Base-by-base conservation (phyloP, 2,329 filamentous ascomycete genomes). In the Beauveria varroae region DNA sequence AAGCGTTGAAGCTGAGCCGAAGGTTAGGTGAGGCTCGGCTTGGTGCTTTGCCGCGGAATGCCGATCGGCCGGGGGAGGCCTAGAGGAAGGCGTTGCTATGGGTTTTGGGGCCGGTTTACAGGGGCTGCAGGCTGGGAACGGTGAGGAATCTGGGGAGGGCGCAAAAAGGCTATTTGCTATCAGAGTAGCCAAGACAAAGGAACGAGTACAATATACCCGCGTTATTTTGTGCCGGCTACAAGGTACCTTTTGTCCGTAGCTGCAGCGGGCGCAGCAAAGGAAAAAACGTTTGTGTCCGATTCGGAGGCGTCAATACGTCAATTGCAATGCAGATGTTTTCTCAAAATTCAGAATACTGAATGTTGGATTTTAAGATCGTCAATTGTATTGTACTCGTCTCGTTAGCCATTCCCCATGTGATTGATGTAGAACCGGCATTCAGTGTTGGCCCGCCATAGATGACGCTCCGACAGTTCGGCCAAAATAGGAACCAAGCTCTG, bases 41-140 rank as follows among this genome's bases (percentile, higher is more conserved):
- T 59, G 47, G 47, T 51, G 40, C 57, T 60, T 60, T 60, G 57
- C 57, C 57, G 57, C 28, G 57, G 50, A 60, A 60, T 60, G 57
- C 57, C 57, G 57, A 60, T 53, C 57, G 40, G 57, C 49, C 41
- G 40, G 57, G 37, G 50, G n/a, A 52, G 34, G 34, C 34, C 34
- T 37, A 20, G 20, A 47, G 40, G 26, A 10, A 46, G n/a, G 40
- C 41, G 54, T 37, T 57, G 40, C 26, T 46, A 41, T 40, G 43
- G 40, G 44, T 26, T 37, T 43, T 26, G 26, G 26, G 49, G 26
- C 16, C 9, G 6, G 2, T 18, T 47, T 37, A 53, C 28, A 30
- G 51, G 30, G 51, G 34, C 14, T 41, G 20, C 14, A n/a, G 20
- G 37, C 37, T 55, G 52, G 52, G 52, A 26, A 40, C 24, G 37